Conservation (phyloP, 1,284 basidiomycete genomes). For the Ustilago tritici region DNA sequence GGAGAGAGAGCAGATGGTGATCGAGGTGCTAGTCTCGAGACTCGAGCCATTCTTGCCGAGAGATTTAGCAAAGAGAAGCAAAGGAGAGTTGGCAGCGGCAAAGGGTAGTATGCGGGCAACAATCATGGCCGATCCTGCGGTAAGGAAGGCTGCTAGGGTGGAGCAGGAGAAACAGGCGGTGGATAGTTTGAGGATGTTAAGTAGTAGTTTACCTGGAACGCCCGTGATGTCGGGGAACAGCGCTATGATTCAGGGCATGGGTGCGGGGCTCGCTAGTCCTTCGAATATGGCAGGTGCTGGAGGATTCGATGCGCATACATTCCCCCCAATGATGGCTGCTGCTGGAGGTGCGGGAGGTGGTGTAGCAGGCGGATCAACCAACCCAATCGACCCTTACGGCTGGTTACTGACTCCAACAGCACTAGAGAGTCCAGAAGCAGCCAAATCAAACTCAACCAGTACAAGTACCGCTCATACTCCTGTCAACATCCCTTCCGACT, state of each 20-base stretch:
- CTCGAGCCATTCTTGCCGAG: slow-evolving; percentile 44
- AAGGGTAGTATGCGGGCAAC: slow-evolving; percentile 46
- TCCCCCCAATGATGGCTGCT: background rate
- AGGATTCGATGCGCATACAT: too few relatives aligned
- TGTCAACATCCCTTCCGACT: slow-evolving; percentile 3
- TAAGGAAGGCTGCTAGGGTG: slow-evolving; percentile 17
- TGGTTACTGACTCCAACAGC: slow-evolving; percentile 50
- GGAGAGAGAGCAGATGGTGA: slow-evolving; percentile 51
- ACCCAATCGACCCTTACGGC: slow-evolving; percentile 52
- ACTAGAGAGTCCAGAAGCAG: slow-evolving; percentile 33
- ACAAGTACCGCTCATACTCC: slow-evolving; percentile 39
- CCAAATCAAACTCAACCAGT: slow-evolving; percentile 17
- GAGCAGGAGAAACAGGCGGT: slow-evolving; percentile 47
- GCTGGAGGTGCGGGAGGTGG: slow-evolving; percentile 1
- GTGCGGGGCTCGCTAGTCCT: slow-evolving; percentile 23
- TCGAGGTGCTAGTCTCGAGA: slow-evolving; percentile 46
- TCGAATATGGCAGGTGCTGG: slow-evolving; percentile 6
- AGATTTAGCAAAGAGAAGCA: slow-evolving; percentile 32
- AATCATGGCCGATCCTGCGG: slow-evolving; percentile 42
- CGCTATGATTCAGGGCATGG: slow-evolving; percentile 15
- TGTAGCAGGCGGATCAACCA: slow-evolving; percentile 7
- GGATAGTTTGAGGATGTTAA: slow-evolving; percentile 43
- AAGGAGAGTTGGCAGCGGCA: slow-evolving; percentile 44
- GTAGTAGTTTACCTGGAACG: slow-evolving; percentile 37
- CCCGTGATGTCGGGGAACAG: slow-evolving; percentile 36